Conservation (phyloP, 2,329 filamentous ascomycete species). For the Penicillium olsonii region DNA sequence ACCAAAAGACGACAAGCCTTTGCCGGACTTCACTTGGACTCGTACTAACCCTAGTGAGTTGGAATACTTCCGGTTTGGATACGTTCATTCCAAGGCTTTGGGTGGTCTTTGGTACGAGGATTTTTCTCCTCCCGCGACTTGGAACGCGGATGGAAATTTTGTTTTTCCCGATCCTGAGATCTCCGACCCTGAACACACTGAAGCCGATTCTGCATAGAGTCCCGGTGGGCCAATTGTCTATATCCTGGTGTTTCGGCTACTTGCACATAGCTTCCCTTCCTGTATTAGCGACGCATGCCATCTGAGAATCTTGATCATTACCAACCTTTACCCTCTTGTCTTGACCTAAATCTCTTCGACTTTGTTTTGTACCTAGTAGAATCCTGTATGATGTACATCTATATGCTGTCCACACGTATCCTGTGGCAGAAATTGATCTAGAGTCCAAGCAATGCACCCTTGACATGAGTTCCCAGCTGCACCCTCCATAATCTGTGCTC, state of each 20-base stretch:
- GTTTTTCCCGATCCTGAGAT: conserved; percentile 15
- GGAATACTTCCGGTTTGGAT: conserved; percentile 49
- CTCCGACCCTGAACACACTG: not conserved
- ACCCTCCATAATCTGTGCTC: conserved; percentile 49
- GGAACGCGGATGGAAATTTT: conserved; percentile 14
- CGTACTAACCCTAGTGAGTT: conserved; percentile 29
- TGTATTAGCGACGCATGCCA: not conserved
- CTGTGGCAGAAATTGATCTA: not conserved
- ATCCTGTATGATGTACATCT: too few species aligned
- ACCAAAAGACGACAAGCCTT: conserved; percentile 35
- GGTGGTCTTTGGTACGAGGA: conserved; percentile 45
- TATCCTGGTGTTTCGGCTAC: not conserved
- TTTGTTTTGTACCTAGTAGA: not conserved
- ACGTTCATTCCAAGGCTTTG: conserved; percentile 37
- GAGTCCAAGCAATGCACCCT: conserved; percentile 9
- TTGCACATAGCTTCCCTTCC: not conserved
- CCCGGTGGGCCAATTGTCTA: not conserved
- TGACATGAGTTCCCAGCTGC: conserved; percentile 28
- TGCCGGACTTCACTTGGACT: conserved; percentile 38
- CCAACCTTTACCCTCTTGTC: not conserved
- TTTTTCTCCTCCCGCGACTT: conserved; percentile 29
- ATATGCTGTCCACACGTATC: too few species aligned
- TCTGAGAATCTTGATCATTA: not conserved
- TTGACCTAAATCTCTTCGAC: not conserved
- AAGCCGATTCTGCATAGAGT: not conserved